Evolutionary conservation across 2,329 filamentous ascomycete species (phyloP).

Genomic region (Parascedosporium putredinis): DNA sequence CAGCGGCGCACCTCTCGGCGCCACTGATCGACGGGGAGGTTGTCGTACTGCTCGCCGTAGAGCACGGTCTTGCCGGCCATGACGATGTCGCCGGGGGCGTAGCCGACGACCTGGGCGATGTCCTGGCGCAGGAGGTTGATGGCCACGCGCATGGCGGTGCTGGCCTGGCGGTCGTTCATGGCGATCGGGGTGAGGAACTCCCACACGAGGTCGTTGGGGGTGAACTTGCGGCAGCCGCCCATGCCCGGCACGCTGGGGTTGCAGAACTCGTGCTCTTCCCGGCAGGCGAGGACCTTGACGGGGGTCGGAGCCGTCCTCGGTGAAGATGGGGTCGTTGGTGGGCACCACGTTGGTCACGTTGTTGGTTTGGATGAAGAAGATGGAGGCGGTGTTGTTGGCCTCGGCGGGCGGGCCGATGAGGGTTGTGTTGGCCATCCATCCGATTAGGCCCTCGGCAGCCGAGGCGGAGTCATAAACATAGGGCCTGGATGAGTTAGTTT

Average conservation of each 20-base stretch:
- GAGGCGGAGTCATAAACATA: constrained; percentile 7
- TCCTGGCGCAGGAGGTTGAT: constrained; percentile 8
- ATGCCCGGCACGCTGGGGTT: constrained; percentile 1
- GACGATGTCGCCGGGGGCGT: constrained; percentile 7
- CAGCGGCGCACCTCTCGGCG: constrained; percentile 4
- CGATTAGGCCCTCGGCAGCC: not conserved
- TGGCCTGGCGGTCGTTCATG: constrained; percentile 2
- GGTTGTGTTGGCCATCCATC: constrained; percentile 3
- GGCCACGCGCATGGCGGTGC: constrained; percentile 3
- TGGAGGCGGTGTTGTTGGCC: constrained; percentile 8
- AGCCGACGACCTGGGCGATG: constrained; percentile 5
- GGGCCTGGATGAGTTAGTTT: not conserved
- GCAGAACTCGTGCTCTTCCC: constrained; percentile 8
- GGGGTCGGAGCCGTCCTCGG: not conserved
- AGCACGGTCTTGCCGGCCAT: constrained; percentile 7
- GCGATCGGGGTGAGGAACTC: not conserved
- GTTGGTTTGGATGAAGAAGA: constrained; percentile 8
- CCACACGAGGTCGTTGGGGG: constrained; percentile 4
- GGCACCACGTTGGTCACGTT: constrained; percentile 4
- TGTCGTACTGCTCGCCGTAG: constrained; percentile 8
- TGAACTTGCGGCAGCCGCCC: not conserved
- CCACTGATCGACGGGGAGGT: constrained; percentile 7
- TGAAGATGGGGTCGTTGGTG: constrained; percentile 3
- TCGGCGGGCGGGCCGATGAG: constrained; percentile 1
- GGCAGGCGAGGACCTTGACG: constrained; percentile 6